A percentile compares a stretch with the other conserved stretches of the same genome.
Conservation (phyloP, 2,329 filamentous ascomycete genomes). For the Talaromyces sp. region DNA sequence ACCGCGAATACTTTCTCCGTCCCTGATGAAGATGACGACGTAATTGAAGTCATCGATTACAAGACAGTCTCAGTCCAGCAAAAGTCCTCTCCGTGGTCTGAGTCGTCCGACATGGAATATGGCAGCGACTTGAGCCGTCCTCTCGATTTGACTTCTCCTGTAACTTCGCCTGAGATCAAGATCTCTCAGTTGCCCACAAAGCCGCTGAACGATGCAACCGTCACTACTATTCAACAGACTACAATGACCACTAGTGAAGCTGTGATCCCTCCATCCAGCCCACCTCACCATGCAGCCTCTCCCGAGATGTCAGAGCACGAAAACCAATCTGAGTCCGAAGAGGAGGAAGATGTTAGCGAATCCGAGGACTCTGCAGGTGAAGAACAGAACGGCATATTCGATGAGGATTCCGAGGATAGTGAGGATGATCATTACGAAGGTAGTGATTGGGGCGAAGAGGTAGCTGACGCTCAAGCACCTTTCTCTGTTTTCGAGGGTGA, state of each 20-base stretch:
- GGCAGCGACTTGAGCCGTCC: constrained; percentile 24
- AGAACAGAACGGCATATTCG: background rate
- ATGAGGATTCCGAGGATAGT: constrained; percentile 12
- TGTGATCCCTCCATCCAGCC: constrained; percentile 5
- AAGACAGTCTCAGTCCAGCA: background rate
- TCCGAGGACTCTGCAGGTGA: constrained; percentile 8
- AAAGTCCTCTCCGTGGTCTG: constrained; percentile 4
- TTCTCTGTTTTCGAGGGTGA: background rate
- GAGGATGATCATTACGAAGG: constrained; percentile 10
- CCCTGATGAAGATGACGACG: constrained; percentile 39
- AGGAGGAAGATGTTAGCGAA: constrained; percentile 16
- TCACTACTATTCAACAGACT: background rate
- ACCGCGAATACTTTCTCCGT: constrained; percentile 41
- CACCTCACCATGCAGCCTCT: background rate
- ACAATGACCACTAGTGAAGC: background rate
- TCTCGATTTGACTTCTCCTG: constrained; percentile 24
- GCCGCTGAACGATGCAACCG: background rate
- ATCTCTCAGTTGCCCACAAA: constrained; percentile 9
- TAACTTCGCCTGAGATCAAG: constrained; percentile 25
- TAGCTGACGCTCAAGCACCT: background rate
- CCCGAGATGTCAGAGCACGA: constrained; percentile 10
- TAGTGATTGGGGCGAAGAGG: background rate
- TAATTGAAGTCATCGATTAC: constrained; percentile 15
- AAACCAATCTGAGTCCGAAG: constrained; percentile 14
- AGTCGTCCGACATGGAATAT: constrained; percentile 22